A percentile compares a stretch with the other conserved stretches of the same genome.
Conservation (phyloP, 2,329 filamentous ascomycete species). For the Penicillium sp. region DNA sequence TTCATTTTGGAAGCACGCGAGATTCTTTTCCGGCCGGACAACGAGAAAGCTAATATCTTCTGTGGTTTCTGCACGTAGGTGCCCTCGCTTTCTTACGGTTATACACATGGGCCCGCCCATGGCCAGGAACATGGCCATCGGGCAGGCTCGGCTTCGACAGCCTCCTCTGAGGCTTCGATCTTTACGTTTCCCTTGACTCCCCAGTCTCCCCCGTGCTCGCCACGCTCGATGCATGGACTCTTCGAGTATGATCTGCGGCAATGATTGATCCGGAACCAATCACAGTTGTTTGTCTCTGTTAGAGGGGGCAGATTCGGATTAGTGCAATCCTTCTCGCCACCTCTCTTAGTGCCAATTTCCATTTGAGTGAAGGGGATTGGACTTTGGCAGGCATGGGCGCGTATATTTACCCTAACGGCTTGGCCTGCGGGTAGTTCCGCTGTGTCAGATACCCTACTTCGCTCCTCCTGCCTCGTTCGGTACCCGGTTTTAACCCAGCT, state of each 20-base stretch:
- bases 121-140: slow-evolving; percentile 1
- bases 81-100: slow-evolving; percentile 37
- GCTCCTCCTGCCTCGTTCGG: background rate
- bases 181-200: slow-evolving; percentile 48
- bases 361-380: background rate
- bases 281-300: background rate
- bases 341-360: background rate
- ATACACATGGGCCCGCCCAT: slow-evolving; percentile 34
- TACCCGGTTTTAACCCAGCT: background rate
- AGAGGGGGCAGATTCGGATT: background rate
- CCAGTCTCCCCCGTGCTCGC: slow-evolving; percentile 46
- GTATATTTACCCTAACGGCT: background rate
- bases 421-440: slow-evolving; percentile 14
- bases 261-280: slow-evolving; percentile 5
- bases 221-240: slow-evolving; percentile 37
- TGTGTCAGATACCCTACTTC: background rate
- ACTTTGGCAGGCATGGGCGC: background rate
- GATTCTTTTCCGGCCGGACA: slow-evolving; percentile 6
- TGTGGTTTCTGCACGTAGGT: slow-evolving; percentile 25
- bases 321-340: background rate
- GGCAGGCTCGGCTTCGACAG: slow-evolving; percentile 38
- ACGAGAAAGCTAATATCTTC: slow-evolving; percentile 27
- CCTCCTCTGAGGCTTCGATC: slow-evolving; percentile 46
- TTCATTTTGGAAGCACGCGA: slow-evolving; percentile 15
- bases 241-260: slow-evolving; percentile 30